Evolutionary conservation across 148 eudicot genomes (phyloP), one percentile per base, ranked within the genome.

Genomic region (Nyssa sinensis): DNA sequence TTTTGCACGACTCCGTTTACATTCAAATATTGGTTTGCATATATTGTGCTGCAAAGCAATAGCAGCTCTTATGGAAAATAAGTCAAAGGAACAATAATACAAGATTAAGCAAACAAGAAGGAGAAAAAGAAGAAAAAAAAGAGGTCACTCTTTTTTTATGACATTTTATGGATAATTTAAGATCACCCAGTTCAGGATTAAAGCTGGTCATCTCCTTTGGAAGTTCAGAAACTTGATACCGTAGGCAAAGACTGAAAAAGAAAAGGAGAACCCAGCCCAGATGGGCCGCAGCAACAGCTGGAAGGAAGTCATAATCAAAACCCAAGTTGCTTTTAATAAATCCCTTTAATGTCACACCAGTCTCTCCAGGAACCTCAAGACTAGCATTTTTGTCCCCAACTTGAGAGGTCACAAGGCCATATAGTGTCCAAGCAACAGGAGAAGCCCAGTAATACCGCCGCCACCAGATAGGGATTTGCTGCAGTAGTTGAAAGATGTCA

Each of bases 401-500:
- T 79, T 90, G 97, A 7, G 94, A 90, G 6, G 85, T 74, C 64
- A 90, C 85, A 4, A 90, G 72, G 3, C 97, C 97, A 32, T 92
- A 92, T 31, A 88, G 65, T 19, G 97, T 90, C 97, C 97, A 92
- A 0, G 89, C 77, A 27, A 88, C 76, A 0, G 94, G 97, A 5
- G 93, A 89, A 31, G 71, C 84, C 93, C 94, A 90, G 55, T 84
- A 92, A 74, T 87, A 92, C 94, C 97, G 90, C 49, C 97, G 85
- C 92, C 97, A 90, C 97, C 97, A 92, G 64, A 90, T 80, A 4
- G 97, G 97, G 53, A 92, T 86, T 82, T 75, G 81, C 94, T 90
- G 87, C 81, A 83, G 73, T 25, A 27, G 30, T 7, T 21, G 16
- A 66, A 24, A 66, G 70, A 39, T n/a, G 4, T 55, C 59, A 64